Evolutionary conservation across 495 filamentous ascomycete genomes (phyloP).

Genomic region (Podospora fimiseda): DNA sequence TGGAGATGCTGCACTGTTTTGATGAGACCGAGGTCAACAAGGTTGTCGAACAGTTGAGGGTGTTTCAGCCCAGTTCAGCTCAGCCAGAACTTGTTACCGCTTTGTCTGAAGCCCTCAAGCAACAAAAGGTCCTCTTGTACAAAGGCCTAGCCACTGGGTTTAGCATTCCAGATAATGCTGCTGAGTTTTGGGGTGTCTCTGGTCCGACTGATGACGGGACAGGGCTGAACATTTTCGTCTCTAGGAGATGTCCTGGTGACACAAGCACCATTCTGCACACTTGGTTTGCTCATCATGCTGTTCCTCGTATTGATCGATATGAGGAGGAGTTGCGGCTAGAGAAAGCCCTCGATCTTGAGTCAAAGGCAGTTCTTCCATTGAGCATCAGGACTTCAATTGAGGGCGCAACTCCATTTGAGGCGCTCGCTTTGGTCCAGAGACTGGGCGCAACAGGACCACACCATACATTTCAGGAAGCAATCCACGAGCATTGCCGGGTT

Average conservation of each 20-base stretch:
- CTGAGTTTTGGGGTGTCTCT: slow-evolving; percentile 23
- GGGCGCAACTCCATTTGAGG: slow-evolving; percentile 14
- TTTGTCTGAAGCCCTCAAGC: slow-evolving; percentile 15
- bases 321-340: slow-evolving; percentile 22
- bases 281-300: slow-evolving; percentile 23
- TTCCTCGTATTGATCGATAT: slow-evolving; percentile 16
- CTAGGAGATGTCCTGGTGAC: slow-evolving; percentile 18
- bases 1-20: slow-evolving; percentile 20
- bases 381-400: slow-evolving; percentile 20
- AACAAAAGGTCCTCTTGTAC: slow-evolving; percentile 13
- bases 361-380: slow-evolving; percentile 1
- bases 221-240: slow-evolving; percentile 19
- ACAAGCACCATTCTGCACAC: slow-evolving; percentile 19
- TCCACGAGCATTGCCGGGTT: slow-evolving; percentile 11
- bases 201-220: neutral
- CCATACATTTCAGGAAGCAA: slow-evolving; percentile 13
- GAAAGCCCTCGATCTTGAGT: neutral
- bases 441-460: slow-evolving; percentile 9
- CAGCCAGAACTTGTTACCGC: slow-evolving; percentile 9
- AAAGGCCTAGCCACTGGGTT: slow-evolving; percentile 24
- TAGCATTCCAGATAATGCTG: slow-evolving; percentile 16
- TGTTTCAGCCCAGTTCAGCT: slow-evolving; percentile 5
- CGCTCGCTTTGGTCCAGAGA: slow-evolving; percentile 17
- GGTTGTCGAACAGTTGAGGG: slow-evolving; percentile 14
- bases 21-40: slow-evolving; percentile 14